Conservation (phyloP, 1,284 basidiomycete species). For the Xerocomus cyaneibrunnescens region DNA sequence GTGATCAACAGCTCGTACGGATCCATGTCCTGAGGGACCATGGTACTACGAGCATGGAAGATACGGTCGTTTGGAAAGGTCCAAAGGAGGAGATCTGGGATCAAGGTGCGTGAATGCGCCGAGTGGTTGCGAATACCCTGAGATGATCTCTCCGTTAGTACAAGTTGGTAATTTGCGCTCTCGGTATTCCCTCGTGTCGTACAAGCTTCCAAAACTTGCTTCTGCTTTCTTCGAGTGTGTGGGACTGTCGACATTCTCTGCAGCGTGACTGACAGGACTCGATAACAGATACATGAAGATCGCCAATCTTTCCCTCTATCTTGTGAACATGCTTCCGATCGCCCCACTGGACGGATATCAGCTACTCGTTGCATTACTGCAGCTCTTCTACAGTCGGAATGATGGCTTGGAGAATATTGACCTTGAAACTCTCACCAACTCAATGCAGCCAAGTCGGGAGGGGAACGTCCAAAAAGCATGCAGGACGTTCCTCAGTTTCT, state of each 20-base stretch:
- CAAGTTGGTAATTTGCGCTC: conserved; percentile 50
- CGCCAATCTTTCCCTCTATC: conserved; percentile 64
- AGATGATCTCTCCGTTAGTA: conserved; percentile 42
- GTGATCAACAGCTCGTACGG: conserved; percentile 49
- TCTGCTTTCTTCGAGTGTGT: conserved; percentile 50
- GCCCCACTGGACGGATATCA: conserved; percentile 62
- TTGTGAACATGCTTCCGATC: conserved; percentile 72
- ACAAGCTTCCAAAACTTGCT: conserved; percentile 41
- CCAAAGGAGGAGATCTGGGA: conserved; percentile 64
- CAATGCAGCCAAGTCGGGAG: conserved; percentile 4
- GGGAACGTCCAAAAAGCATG: conserved; percentile 20
- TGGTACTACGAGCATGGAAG: conserved; percentile 8
- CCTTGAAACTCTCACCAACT: conserved; percentile 18
- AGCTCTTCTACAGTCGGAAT: conserved; percentile 20
- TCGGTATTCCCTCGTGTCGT: conserved; percentile 45
- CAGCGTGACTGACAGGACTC: not conserved
- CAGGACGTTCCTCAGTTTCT: conserved; percentile 17
- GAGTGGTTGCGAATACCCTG: not conserved
- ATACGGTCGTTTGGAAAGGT: conserved; percentile 65
- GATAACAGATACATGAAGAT: conserved; percentile 56
- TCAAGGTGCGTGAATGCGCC: conserved; percentile 51
- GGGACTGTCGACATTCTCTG: not conserved
- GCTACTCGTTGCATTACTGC: conserved; percentile 44
- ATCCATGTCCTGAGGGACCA: conserved; percentile 37
- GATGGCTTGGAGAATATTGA: conserved; percentile 13